Conservation (phyloP, 352 stramenopile species). For the Globisporangium abappressorium region DNA sequence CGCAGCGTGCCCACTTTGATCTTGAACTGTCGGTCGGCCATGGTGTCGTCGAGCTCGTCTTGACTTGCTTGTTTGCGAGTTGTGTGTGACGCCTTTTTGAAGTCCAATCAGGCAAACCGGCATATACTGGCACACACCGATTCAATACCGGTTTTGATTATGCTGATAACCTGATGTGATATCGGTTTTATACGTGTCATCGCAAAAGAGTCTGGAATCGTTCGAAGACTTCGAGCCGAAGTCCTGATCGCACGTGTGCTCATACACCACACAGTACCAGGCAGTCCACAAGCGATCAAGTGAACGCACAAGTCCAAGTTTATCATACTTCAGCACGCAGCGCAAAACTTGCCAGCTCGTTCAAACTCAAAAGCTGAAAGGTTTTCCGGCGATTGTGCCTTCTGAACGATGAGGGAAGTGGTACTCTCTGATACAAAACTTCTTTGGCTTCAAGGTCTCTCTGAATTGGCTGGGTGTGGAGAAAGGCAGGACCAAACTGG, state of each 20-base stretch:
- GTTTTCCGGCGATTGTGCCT: background rate
- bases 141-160: too few relatives aligned
- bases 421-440: background rate
- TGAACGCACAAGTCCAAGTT: background rate
- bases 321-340: background rate
- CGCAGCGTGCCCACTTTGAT: slow-evolving; percentile 82
- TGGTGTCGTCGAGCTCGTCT: slow-evolving; percentile 12
- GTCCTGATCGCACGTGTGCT: too few relatives aligned
- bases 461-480: too few relatives aligned
- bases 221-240: too few relatives aligned
- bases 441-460: background rate
- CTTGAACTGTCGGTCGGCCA: slow-evolving; percentile 74
- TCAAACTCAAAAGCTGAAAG: background rate
- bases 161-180: too few relatives aligned
- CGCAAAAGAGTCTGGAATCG: too few relatives aligned
- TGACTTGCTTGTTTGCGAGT: background rate
- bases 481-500: background rate
- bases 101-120: too few relatives aligned
- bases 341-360: background rate
- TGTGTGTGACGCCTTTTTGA: background rate
- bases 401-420: background rate
- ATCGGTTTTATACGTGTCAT: too few relatives aligned
- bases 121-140: too few relatives aligned
- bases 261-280: background rate
- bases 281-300: background rate